A percentile compares a stretch with the other conserved stretches of the same genome.
These are phyloP conservation scores for Acmispon strigosus DNA, from an alignment of 306 rosid genomes.

Conservation along the genomic window DNA sequence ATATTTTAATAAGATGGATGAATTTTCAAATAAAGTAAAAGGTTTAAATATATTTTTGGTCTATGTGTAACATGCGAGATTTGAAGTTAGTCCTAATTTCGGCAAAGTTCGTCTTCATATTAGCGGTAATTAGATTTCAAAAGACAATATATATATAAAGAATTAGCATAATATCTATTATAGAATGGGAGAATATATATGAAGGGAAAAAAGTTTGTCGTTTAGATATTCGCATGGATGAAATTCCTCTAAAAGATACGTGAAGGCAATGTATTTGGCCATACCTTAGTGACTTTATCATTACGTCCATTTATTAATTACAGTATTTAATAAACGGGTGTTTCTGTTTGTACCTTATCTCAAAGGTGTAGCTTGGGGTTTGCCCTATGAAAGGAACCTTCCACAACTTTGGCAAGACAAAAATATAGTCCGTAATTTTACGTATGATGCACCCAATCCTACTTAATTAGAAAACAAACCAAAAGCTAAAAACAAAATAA, in stretches of 20 bases:
- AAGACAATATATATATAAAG: too few relatives aligned
- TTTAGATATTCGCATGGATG: background rate
- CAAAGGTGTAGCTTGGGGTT: background rate
- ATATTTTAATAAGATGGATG: too few relatives aligned
- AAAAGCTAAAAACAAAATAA: background rate
- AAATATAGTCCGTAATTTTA: background rate
- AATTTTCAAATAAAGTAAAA: too few relatives aligned
- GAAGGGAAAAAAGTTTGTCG: background rate
- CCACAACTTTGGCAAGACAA: slow-evolving; percentile 9
- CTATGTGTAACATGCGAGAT: too few relatives aligned
- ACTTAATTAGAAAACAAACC: background rate
- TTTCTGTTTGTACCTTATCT: background rate
- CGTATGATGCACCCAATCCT: background rate
- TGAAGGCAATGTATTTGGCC: slow-evolving; percentile 10
- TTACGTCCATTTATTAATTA: background rate
- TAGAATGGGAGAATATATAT: background rate
- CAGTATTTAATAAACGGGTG: background rate
- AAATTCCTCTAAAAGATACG: background rate
- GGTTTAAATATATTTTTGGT: too few relatives aligned
- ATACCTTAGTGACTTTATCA: slow-evolving; percentile 4
- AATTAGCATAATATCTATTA: too few relatives aligned
- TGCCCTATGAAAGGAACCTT: slow-evolving; percentile 15
- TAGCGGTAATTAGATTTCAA: too few relatives aligned
- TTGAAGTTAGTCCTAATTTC: too few relatives aligned
- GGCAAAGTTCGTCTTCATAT: too few relatives aligned